Base-by-base conservation (phyloP, 768 basidiomycete genomes). In the Boletus bicolor region DNA sequence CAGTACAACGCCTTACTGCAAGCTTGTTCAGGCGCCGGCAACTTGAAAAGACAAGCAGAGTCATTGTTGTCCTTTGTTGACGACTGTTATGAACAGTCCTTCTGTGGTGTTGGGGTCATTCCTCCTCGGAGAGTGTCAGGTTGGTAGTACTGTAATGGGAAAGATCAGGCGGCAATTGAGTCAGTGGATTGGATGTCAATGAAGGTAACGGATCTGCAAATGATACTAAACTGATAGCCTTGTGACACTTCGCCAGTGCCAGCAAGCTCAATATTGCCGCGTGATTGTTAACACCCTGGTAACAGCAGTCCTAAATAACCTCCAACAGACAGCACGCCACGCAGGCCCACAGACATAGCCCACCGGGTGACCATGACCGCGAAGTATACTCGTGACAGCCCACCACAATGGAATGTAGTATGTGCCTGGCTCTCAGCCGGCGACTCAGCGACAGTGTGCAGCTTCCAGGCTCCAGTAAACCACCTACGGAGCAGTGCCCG, bases 1-100 rank as follows among this genome's bases (percentile, higher is more conserved):
- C 54, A 54, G 49, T 35, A 51, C 59, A 56, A 56, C 44, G 38
- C 48, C 43, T 59, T 35, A 51, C 55, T 41, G 53, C 44, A 60
- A 43, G 51, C 51, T 56, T 56, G 51, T 21, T 59, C 49, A 66
- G 55, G 32, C 59, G 62, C 61, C 37, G 37, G 38, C 49, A 24
- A 37, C 60, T 28, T 35, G 53, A 63, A 65, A 64, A 58, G 56
- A 57, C 61, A 44, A 62, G 51, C 53, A 49, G 60, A 55, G 62
- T 64, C 48, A 51, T 56, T 71, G 55, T 71, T 72, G 63, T 56
- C 24, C 15, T 38, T 46, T 73, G 48, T 71, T 71, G 63, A 61
- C 39, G 9, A 42, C 21, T 73, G 49, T 71, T 72, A 35, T 56
- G 32, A 60, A 56, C 58, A 34, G 49, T 51, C 66, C 21, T 24